Percentiles rank a stretch among this genome's conserved stretches.
Evolutionary conservation across 306 rosid genomes (phyloP).

Genomic region (Dalbergia cultrata): DNA sequence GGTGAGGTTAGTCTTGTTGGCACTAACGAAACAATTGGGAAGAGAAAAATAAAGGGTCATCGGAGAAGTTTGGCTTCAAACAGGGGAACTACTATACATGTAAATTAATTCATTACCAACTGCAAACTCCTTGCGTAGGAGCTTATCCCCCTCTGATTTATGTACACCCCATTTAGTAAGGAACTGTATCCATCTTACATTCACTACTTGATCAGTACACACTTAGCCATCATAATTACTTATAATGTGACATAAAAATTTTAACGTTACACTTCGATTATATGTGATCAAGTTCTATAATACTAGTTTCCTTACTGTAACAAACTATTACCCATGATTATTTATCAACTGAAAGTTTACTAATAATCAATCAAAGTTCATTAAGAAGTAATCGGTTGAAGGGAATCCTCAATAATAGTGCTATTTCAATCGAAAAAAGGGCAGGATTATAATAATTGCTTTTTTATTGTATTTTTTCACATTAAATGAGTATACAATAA

Average conservation of each 20-base stretch:
- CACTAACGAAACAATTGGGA: conserved; percentile 1
- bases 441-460: background rate
- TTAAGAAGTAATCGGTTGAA: no score
- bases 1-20: background rate
- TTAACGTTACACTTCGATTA: no score
- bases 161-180: background rate
- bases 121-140: background rate
- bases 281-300: background rate
- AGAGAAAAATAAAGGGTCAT: conserved; percentile 8
- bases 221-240: no score
- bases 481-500: conserved; percentile 1
- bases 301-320: no score
- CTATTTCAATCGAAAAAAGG: no score
- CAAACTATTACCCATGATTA: no score
- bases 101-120: background rate
- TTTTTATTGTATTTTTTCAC: background rate
- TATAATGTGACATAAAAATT: no score
- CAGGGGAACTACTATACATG: background rate
- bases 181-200: no score
- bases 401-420: no score
- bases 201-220: no score
- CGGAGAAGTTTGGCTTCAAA: conserved; percentile 32
- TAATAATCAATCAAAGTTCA: no score
- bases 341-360: no score
- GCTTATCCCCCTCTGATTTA: background rate